phyloP scores from a whole-genome alignment of 2,329 filamentous ascomycete genomes.

The Penicillium sp. region DNA sequence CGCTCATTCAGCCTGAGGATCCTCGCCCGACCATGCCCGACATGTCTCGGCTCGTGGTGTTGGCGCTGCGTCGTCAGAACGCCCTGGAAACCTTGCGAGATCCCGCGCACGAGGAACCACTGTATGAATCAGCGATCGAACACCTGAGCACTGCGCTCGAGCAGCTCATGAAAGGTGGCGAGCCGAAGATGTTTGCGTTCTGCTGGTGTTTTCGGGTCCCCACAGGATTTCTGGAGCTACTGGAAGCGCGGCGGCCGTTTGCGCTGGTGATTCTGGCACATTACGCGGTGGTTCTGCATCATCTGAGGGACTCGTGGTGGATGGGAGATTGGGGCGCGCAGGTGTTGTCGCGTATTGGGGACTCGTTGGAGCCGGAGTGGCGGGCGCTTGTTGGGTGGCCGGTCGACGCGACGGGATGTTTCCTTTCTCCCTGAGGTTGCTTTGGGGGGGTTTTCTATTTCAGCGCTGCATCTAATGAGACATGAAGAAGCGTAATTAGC shows the following conservation, averaged over 20 bases:
- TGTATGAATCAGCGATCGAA: constrained; percentile 30
- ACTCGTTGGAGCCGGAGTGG: constrained; percentile 29
- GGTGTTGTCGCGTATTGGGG: constrained; percentile 62
- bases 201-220: constrained; percentile 63
- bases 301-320: constrained; percentile 68
- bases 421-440: constrained; percentile 17
- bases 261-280: constrained; percentile 47
- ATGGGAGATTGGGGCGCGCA: constrained; percentile 65
- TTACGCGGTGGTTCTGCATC: constrained; percentile 55
- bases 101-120: constrained; percentile 27
- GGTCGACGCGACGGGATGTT: constrained; percentile 35
- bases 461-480: constrained; percentile 10
- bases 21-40: constrained; percentile 35
- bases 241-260: constrained; percentile 40
- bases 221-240: constrained; percentile 57
- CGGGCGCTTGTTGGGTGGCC: constrained; percentile 34
- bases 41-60: constrained; percentile 33
- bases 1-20: constrained; percentile 27
- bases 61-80: constrained; percentile 29
- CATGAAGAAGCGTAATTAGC: constrained; percentile 6
- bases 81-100: constrained; percentile 20
- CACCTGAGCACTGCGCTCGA: constrained; percentile 30
- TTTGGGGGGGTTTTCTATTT: background rate
- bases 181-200: constrained; percentile 44
- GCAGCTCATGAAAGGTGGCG: constrained; percentile 31